Conservation (phyloP, 176 grass and related monocot genomes). For the Oryza longistaminata region DNA sequence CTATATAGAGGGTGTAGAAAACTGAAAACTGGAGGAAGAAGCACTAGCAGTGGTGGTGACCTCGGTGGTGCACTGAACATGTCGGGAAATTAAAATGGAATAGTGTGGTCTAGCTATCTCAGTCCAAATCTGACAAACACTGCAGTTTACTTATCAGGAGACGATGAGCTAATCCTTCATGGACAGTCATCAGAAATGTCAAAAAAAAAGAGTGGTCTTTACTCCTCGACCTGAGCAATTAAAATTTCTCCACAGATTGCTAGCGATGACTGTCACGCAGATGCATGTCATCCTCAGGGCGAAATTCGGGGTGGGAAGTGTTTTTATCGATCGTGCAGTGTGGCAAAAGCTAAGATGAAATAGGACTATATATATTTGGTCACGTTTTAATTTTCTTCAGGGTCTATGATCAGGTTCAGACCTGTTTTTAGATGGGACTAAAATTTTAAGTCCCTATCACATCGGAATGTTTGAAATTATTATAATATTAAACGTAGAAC, state of each 20-base stretch:
- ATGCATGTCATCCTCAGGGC: background rate
- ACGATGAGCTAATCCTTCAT: background rate
- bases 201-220: background rate
- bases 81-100: background rate
- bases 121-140: background rate
- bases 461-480: too few relatives aligned
- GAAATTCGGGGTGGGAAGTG: too few relatives aligned
- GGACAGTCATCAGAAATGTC: background rate
- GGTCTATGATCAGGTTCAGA: too few relatives aligned
- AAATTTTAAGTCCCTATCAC: too few relatives aligned
- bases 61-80: background rate
- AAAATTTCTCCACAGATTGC: background rate
- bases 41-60: background rate
- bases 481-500: too few relatives aligned
- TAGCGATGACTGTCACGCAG: background rate
- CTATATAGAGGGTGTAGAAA: too few relatives aligned
- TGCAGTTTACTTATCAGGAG: background rate
- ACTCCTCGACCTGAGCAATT: background rate
- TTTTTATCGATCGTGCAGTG: too few relatives aligned
- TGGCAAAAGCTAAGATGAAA: too few relatives aligned
- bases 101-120: background rate
- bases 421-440: too few relatives aligned
- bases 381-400: too few relatives aligned
- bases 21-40: background rate
- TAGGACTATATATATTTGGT: too few relatives aligned